Percentiles rank a stretch among this genome's conserved stretches.
Evolutionary conservation across 129 eudicot genomes (phyloP).

Genomic region (Saposhnikovia divaricata): DNA sequence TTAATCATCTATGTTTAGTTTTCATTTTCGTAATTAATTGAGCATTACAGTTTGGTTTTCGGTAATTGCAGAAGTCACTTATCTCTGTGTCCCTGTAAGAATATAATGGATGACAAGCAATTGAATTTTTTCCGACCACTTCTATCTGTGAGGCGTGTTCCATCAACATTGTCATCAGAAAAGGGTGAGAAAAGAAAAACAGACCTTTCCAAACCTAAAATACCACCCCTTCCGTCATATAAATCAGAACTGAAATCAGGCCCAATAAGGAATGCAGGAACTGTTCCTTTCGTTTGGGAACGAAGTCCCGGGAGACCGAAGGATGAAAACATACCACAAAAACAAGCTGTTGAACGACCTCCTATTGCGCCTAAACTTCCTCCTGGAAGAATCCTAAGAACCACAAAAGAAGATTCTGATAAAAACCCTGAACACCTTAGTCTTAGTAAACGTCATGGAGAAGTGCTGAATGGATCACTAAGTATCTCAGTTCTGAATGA

Average conservation of each 20-base stretch:
- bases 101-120: slow-evolving; percentile 49
- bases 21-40: neutral
- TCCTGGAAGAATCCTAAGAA: slow-evolving; percentile 49
- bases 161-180: slow-evolving; percentile 25
- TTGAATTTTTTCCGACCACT: slow-evolving; percentile 57
- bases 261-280: slow-evolving; percentile 48
- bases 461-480: neutral
- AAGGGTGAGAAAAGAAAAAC: slow-evolving; percentile 22
- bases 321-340: slow-evolving; percentile 29
- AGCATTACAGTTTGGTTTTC: neutral
- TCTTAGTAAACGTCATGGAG: slow-evolving; percentile 10
- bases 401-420: slow-evolving; percentile 24
- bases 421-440: slow-evolving; percentile 4
- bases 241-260: slow-evolving; percentile 49
- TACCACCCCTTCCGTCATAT: slow-evolving; percentile 31
- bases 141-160: slow-evolving; percentile 61
- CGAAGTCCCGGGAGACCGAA: slow-evolving; percentile 83
- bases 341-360: slow-evolving; percentile 17
- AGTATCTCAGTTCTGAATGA: slow-evolving; percentile 8
- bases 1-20: neutral
- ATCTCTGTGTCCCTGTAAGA: slow-evolving; percentile 18
- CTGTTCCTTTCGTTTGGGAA: slow-evolving; percentile 83
- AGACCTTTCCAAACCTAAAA: slow-evolving; percentile 12
- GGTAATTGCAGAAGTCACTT: neutral
- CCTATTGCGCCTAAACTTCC: slow-evolving; percentile 59